Conservation (phyloP, 805 yeast species). For the Saccharomycopsis fermentans region DNA sequence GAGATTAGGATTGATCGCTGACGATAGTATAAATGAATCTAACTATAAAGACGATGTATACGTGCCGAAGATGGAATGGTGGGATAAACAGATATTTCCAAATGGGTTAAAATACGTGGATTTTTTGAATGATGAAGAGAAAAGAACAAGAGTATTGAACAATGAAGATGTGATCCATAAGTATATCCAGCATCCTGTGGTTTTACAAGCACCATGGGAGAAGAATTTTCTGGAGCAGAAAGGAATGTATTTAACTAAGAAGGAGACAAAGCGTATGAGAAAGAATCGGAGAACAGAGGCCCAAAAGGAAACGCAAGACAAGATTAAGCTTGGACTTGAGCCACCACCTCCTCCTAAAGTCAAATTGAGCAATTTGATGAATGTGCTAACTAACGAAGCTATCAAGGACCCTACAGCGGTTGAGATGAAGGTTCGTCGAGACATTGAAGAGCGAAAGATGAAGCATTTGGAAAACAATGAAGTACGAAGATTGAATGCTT, state of each 20-base stretch:
- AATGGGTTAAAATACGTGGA: constrained; percentile 29
- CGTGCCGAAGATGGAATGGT: constrained; percentile 78
- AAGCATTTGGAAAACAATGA: constrained; percentile 54
- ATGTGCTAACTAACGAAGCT: constrained; percentile 74
- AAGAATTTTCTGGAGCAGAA: constrained; percentile 30
- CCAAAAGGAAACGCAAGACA: constrained; percentile 64
- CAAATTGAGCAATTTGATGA: constrained; percentile 75
- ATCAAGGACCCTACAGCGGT: constrained; percentile 82
- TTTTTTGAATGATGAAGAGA: constrained; percentile 26
- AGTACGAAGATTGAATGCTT: constrained; percentile 50
- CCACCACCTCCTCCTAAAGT: constrained; percentile 89
- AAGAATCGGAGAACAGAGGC: constrained; percentile 53
- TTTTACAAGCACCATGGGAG: constrained; percentile 51
- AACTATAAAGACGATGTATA: constrained; percentile 30
- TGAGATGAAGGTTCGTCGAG: constrained; percentile 59
- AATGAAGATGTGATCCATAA: constrained; percentile 39
- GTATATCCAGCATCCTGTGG: constrained; percentile 79
- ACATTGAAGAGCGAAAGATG: constrained; percentile 50
- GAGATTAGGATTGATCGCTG: constrained; percentile 39
- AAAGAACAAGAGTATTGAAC: constrained; percentile 24
- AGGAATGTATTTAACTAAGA: constrained; percentile 58
- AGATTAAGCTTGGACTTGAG: constrained; percentile 69
- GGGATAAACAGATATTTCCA: constrained; percentile 60
- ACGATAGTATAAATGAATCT: constrained; percentile 46
- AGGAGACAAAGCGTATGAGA: constrained; percentile 65